Conservation (phyloP, 371 early-diverging fungal species). For the Mucor circinelloides region DNA sequence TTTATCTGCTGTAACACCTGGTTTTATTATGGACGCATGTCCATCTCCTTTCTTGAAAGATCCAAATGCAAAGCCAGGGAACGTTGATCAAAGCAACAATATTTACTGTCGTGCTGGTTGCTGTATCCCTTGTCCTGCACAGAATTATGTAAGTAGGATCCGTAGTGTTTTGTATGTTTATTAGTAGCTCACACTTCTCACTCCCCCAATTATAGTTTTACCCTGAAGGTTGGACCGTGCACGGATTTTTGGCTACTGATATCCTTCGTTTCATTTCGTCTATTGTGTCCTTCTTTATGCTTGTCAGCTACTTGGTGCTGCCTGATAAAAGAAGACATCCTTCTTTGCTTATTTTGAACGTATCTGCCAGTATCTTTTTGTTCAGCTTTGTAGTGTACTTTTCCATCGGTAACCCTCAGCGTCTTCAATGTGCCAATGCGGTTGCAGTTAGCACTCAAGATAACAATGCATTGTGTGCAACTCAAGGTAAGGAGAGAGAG, state of each 20-base stretch:
- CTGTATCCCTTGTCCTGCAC: conserved; percentile 48
- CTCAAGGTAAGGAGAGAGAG: conserved; percentile 45
- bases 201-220: conserved; percentile 38
- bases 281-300: conserved; percentile 49
- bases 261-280: conserved; percentile 57
- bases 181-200: neutral
- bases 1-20: conserved; percentile 30
- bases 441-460: conserved; percentile 50
- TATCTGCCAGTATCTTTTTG: conserved; percentile 57
- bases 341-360: conserved; percentile 65
- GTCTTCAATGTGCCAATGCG: conserved; percentile 59
- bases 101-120: conserved; percentile 36
- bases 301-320: conserved; percentile 59
- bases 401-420: conserved; percentile 52
- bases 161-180: too few relatives aligned
- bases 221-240: conserved; percentile 43
- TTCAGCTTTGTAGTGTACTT: conserved; percentile 60
- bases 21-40: conserved; percentile 34
- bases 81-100: conserved; percentile 15
- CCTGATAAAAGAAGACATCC: conserved; percentile 70
- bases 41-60: conserved; percentile 46
- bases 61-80: conserved; percentile 25
- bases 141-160: conserved; percentile 32
- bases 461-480: conserved; percentile 62
- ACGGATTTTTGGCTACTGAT: conserved; percentile 54